Base-by-base conservation (phyloP, 805 yeast species). In the Candida argentea region DNA sequence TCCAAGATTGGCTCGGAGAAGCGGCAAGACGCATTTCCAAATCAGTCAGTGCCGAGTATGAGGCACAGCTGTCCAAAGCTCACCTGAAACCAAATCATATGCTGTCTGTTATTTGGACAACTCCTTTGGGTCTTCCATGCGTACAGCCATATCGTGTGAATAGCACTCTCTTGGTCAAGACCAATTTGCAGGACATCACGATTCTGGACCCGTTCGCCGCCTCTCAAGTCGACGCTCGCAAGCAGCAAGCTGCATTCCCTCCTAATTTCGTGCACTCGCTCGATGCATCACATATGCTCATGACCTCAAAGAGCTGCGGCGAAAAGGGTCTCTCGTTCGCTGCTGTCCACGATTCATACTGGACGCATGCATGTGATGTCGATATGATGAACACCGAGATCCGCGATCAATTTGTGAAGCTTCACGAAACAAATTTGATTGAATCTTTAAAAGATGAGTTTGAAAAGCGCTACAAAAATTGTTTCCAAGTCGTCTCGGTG, bases 101-200 rank as follows among this genome's bases (percentile, higher is more conserved):
- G 68, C 74, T 94, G 1, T 73, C 94, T 4, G 95, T 91, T 5
- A 85, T 91, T 41, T 91, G 99, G 99, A 91, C 99, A 0, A 80
- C 97, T 0, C 97, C 98, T 1, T 56, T 89, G 22, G 95, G 95
- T 3, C 62, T 91, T 36, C 95, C 97, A 2, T 86, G 94, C 48
- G 98, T 91, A 12, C 99, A 91, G 52, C 99, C 99, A 2, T 91
- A 91, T 49, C 70, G 98, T 42, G 69, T 75, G 16, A 57, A 66
- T 25, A 71, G 70, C 40, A 72, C 69, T 37, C 75, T 67, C 40
- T 76, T 75, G 36, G 72, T 91, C 6, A 52, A 62, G n/a, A 89
- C 98, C 0, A 80, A 80, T 40, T 57, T 91, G 37, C 98, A 91
- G 51, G 79, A 87, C 1, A 79, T 91, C n/a, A 74, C 68, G 33